Evolutionary conservation across 2,329 filamentous ascomycete species (phyloP), one percentile per base, ranked within the genome.

Genomic region (Colletotrichum abscissum): DNA sequence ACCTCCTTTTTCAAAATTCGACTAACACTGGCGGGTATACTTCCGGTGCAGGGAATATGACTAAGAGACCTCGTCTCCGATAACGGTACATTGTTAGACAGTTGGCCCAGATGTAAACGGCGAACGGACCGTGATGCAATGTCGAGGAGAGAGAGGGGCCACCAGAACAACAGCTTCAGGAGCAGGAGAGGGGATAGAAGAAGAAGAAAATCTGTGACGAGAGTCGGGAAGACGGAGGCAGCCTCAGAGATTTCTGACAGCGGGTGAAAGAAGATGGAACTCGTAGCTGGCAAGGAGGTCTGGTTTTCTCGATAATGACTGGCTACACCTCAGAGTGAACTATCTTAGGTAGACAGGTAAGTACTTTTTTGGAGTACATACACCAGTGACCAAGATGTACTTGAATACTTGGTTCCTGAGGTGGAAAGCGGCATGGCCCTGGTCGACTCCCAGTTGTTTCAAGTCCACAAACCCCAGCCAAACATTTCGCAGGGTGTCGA

Each of bases 391-490:
- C 5, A 12, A 42, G 16, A 42, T 16, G 38, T 42, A 16, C 38
- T 19, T 19, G 38, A 3, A 19, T 22, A 49, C 42, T 22, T 49
- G 19, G 19, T n/a, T n/a, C 19, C 19, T 49, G 42, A 49, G 42
- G 42, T 49, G 42, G 42, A 49, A 24, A 26, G 30, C 46, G 46
- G 24, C 60, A 63, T 30, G 28, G 35, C 68, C 71, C 68, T 63
- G 58, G 68, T 63, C 63, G 57, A 67, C 30, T 64, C 57, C 62
- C 57, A 72, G 38, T 72, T 74, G 72, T 74, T 72, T 74, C 72
- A 74, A 63, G 68, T 73, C 71, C 28, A n/a, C 24, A 19, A 58
- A 33, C 26, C 57, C 67, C 72, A 46, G 58, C 62, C 62, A 58
- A 67, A 67, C 60, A 67, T 66, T 7, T 12, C 60, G 42, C 66